These are phyloP conservation scores for Rhizopogon rudus DNA, from an alignment of 768 basidiomycete species.

Conservation along the genomic window DNA sequence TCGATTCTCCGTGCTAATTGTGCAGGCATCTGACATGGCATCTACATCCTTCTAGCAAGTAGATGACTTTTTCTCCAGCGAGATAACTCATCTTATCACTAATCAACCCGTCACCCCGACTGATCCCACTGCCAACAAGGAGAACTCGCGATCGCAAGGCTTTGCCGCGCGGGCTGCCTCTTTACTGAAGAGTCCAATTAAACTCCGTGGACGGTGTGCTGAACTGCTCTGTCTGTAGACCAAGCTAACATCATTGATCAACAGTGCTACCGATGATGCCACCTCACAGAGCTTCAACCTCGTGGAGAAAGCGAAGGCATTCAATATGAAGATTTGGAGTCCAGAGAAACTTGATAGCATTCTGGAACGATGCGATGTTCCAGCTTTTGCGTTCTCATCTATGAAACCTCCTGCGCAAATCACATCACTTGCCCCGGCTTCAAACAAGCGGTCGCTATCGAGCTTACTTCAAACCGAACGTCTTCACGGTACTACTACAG, in stretches of 20 bases:
- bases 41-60: constrained; percentile 49
- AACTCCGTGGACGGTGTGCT: constrained; percentile 53
- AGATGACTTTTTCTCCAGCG: constrained; percentile 84
- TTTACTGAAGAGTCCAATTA: constrained; percentile 60
- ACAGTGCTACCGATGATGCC: constrained; percentile 27
- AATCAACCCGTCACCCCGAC: constrained; percentile 39
- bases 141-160: constrained; percentile 44
- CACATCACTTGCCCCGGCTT: constrained; percentile 23
- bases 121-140: constrained; percentile 49
- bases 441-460: constrained; percentile 46
- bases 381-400: constrained; percentile 21
- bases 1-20: background rate
- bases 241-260: constrained; percentile 2
- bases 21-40: background rate
- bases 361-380: constrained; percentile 56
- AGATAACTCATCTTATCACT: constrained; percentile 86
- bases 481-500: constrained; percentile 75
- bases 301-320: constrained; percentile 59
- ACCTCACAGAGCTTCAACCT: constrained; percentile 39
- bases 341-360: constrained; percentile 67
- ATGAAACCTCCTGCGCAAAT: constrained; percentile 23
- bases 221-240: background rate
- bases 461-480: constrained; percentile 77
- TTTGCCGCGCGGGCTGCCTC: constrained; percentile 18
- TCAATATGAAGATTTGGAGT: constrained; percentile 86